These are phyloP conservation scores for Trypanosoma conorhini DNA, from an alignment of 208 protist species.

Conservation along the genomic window DNA sequence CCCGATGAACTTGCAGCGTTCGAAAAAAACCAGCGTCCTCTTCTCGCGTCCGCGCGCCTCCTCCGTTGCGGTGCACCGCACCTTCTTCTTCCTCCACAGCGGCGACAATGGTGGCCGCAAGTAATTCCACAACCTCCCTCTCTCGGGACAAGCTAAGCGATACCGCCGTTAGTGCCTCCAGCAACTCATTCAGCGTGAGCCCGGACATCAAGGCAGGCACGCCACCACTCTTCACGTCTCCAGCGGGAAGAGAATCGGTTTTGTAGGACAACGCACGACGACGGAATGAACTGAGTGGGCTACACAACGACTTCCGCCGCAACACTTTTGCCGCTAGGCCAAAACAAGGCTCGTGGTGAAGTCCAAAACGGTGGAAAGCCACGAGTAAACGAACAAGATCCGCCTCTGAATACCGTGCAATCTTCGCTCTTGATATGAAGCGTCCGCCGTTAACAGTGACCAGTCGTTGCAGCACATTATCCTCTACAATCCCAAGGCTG, in stretches of 20 bases:
- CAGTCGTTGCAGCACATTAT: constrained; percentile 44
- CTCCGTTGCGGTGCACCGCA: not conserved
- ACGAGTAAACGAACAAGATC: constrained; percentile 55
- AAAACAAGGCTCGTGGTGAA: constrained; percentile 57
- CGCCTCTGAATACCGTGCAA: constrained; percentile 32
- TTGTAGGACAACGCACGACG: not conserved
- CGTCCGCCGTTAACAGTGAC: constrained; percentile 5
- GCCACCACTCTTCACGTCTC: not conserved
- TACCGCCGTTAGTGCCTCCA: constrained; percentile 35
- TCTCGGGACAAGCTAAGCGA: constrained; percentile 20
- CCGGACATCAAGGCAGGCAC: not conserved
- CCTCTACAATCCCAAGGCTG: constrained; percentile 54
- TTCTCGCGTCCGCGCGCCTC: not conserved
- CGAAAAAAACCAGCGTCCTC: not conserved
- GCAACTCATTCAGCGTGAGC: constrained; percentile 24
- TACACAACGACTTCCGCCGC: constrained; percentile 17
- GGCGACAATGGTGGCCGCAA: constrained; percentile 6
- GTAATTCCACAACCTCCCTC: constrained; percentile 18
- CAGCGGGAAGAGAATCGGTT: no score
- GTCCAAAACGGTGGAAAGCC: constrained; percentile 72
- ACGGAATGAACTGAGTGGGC: constrained; percentile 14
- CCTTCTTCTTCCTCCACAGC: constrained; percentile 7
- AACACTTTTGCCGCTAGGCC: constrained; percentile 28
- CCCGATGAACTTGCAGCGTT: constrained; percentile 55
- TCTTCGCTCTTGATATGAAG: constrained; percentile 21